Percentiles rank a stretch among this genome's conserved stretches.
phyloP scores from a whole-genome alignment of 306 rosid species.

The Astragalus membranaceus region DNA sequence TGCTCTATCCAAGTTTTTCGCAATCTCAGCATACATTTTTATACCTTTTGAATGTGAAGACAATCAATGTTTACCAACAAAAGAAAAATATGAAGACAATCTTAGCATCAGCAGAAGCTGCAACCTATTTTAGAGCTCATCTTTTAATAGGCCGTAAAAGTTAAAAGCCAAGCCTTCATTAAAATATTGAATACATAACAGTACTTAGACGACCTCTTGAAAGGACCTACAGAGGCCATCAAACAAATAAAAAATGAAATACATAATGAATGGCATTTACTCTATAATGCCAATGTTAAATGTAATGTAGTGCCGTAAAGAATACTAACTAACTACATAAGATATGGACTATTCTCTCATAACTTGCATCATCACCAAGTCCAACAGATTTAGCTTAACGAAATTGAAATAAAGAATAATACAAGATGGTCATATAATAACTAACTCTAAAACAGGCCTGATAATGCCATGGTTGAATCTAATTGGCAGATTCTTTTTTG shows the following conservation, averaged over 20 bases:
- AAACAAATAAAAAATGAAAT: slow-evolving; percentile 27
- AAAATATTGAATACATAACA: slow-evolving; percentile 12
- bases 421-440: background rate
- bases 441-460: background rate
- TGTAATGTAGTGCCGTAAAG: background rate
- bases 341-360: slow-evolving; percentile 8
- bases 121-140: background rate
- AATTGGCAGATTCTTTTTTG: slow-evolving; percentile 25
- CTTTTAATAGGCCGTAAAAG: background rate
- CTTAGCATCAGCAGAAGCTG: background rate
- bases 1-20: too few relatives aligned
- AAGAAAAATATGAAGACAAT: background rate
- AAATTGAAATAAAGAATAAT: slow-evolving; percentile 26
- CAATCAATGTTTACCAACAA: too few relatives aligned
- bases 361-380: slow-evolving; percentile 5
- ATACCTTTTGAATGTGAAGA: too few relatives aligned
- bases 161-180: background rate
- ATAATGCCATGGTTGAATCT: background rate
- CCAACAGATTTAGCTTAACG: slow-evolving; percentile 3
- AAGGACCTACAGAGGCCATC: background rate
- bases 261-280: slow-evolving; percentile 18
- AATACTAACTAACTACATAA: slow-evolving; percentile 18
- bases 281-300: slow-evolving; percentile 19
- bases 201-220: background rate
- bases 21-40: too few relatives aligned